Conservation (phyloP, 164 flowering plant species). For the Malania oleifera region DNA sequence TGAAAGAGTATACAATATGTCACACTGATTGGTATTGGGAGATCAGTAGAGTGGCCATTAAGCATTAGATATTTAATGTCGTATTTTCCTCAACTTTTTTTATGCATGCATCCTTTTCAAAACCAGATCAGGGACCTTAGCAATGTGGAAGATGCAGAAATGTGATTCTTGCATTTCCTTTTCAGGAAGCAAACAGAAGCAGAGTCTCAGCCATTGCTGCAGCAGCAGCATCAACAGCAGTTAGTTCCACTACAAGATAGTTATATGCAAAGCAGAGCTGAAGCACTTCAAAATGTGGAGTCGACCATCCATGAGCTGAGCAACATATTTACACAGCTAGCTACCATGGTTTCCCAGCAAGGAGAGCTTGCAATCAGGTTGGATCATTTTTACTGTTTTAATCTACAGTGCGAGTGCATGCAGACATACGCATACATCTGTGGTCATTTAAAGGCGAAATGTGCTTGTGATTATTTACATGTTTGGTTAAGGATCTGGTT, state of each 20-base stretch:
- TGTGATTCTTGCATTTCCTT: not conserved
- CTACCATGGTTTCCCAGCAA: slow-evolving; percentile 97
- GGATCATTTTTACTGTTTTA: not conserved
- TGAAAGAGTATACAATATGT: no score
- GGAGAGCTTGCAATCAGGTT: slow-evolving; percentile 98
- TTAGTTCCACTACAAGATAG: slow-evolving; percentile 85
- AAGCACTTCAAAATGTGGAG: slow-evolving; percentile 97
- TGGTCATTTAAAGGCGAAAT: not conserved
- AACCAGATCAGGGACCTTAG: no score
- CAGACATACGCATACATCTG: not conserved
- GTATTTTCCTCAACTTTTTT: no score
- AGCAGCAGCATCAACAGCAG: slow-evolving; percentile 71
- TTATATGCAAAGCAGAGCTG: slow-evolving; percentile 98
- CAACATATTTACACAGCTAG: slow-evolving; percentile 85
- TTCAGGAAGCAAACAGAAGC: slow-evolving; percentile 65
- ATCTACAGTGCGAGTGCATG: no score
- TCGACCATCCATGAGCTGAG: slow-evolving; percentile 91
- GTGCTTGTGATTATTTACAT: not conserved
- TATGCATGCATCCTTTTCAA: not conserved
- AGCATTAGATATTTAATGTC: no score
- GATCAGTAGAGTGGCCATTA: no score
- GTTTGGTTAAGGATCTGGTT: no score
- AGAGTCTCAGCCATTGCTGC: slow-evolving; percentile 66
- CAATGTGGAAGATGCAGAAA: no score
- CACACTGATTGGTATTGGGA: no score